Evolutionary conservation across 176 grass and related monocot species (phyloP).

Genomic region (Aegilops sharonensis): DNA sequence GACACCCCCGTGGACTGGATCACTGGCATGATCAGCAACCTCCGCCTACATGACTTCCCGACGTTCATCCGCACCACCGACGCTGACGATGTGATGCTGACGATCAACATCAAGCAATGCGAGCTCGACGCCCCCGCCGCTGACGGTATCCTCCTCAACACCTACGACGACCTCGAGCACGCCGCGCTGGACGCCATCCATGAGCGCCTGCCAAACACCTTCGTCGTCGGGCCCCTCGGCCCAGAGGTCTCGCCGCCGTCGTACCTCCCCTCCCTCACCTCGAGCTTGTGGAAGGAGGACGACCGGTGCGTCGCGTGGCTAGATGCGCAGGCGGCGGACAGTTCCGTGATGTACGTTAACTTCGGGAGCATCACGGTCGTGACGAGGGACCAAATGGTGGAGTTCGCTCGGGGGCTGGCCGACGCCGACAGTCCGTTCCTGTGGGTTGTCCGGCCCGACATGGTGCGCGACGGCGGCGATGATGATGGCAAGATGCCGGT

Average conservation of each 20-base stretch:
- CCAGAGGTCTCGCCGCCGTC: conserved; percentile 30
- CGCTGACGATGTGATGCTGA: conserved; percentile 51
- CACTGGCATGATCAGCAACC: conserved; percentile 33
- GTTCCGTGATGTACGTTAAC: conserved; percentile 57
- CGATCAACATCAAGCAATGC: conserved; percentile 40
- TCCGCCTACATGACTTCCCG: conserved; percentile 63
- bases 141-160: conserved; percentile 46
- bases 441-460: conserved; percentile 66
- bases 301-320: conserved; percentile 56
- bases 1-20: conserved; percentile 71
- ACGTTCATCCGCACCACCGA: conserved; percentile 77
- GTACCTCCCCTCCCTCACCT: conserved; percentile 35
- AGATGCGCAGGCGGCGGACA: neutral
- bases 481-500: neutral
- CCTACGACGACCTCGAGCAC: conserved; percentile 33
- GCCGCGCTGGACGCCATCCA: conserved; percentile 37
- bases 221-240: conserved; percentile 53
- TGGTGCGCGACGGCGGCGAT: conserved; percentile 34
- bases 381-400: conserved; percentile 41
- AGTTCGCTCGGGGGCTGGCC: conserved; percentile 70
- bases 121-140: conserved; percentile 44
- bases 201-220: conserved; percentile 45
- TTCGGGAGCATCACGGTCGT: conserved; percentile 66
- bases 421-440: conserved; percentile 52
- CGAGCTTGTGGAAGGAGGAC: conserved; percentile 68